Evolutionary conservation across 140 eudicot genomes (phyloP).

Genomic region (Anethum foeniculum): DNA sequence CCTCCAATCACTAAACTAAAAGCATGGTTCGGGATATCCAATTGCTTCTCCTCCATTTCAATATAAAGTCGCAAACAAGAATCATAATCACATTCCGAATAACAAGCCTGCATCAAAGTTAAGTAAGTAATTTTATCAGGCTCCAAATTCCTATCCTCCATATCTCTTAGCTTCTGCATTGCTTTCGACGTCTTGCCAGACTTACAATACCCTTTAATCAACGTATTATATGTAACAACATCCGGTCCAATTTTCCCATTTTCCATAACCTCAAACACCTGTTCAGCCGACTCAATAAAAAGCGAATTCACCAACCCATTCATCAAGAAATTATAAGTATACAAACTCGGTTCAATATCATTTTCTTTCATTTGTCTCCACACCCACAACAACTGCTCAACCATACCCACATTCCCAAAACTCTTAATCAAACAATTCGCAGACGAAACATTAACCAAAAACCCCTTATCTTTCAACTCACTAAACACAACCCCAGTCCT

Average conservation of each 20-base stretch:
- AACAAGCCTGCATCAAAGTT: slow-evolving; percentile 75
- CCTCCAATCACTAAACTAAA: slow-evolving; percentile 88
- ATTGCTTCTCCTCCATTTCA: slow-evolving; percentile 71
- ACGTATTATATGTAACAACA: slow-evolving; percentile 74
- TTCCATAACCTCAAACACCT: slow-evolving; percentile 90
- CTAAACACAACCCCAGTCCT: slow-evolving; percentile 45
- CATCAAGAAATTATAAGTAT: slow-evolving; percentile 74
- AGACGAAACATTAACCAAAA: slow-evolving; percentile 40
- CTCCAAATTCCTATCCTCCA: slow-evolving; percentile 50
- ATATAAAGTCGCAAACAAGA: slow-evolving; percentile 66
- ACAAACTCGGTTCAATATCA: slow-evolving; percentile 71
- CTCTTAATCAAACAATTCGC: slow-evolving; percentile 75
- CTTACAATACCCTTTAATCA: slow-evolving; percentile 92
- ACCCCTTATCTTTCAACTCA: slow-evolving; percentile 44
- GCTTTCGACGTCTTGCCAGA: slow-evolving; percentile 61
- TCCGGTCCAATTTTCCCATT: slow-evolving; percentile 66
- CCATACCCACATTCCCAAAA: slow-evolving; percentile 77
- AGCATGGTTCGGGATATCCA: slow-evolving; percentile 75
- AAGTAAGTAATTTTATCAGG: slow-evolving; percentile 81
- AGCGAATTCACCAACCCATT: slow-evolving; percentile 71
- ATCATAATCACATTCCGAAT: slow-evolving; percentile 49
- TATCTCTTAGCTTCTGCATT: slow-evolving; percentile 43
- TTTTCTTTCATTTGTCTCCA: slow-evolving; percentile 74
- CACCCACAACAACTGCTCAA: slow-evolving; percentile 90
- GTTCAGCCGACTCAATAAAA: slow-evolving; percentile 79